These are phyloP conservation scores for Cubamyces sp. DNA, from an alignment of 768 basidiomycete genomes.

Conservation along the genomic window DNA sequence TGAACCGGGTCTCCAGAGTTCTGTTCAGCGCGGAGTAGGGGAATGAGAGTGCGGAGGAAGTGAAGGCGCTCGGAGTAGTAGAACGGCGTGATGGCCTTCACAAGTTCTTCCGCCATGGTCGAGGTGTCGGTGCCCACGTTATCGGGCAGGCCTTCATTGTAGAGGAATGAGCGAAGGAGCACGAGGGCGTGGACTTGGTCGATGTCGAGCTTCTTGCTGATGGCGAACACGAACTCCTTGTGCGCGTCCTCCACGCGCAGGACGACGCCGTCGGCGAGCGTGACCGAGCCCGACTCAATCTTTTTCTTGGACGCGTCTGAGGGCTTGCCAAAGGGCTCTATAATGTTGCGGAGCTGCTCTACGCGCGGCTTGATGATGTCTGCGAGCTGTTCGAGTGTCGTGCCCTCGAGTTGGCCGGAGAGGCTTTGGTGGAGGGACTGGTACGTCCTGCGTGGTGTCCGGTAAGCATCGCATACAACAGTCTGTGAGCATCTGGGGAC, in stretches of 20 bases:
- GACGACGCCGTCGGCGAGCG: constrained; percentile 65
- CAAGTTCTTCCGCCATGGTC: constrained; percentile 56
- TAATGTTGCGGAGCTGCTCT: constrained; percentile 56
- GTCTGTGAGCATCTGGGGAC: constrained; percentile 26
- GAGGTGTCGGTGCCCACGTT: constrained; percentile 45
- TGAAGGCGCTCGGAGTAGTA: constrained; percentile 81
- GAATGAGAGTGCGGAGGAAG: constrained; percentile 68
- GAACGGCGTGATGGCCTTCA: constrained; percentile 78
- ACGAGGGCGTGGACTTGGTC: constrained; percentile 82
- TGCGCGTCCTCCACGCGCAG: constrained; percentile 68
- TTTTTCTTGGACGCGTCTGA: constrained; percentile 66
- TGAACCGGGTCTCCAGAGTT: constrained; percentile 59
- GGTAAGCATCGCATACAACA: neutral
- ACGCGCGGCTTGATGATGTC: constrained; percentile 63
- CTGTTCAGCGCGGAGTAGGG: constrained; percentile 74
- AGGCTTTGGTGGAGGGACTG: constrained; percentile 63
- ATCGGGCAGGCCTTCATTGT: constrained; percentile 72
- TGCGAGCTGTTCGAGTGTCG: constrained; percentile 58
- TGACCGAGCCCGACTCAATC: constrained; percentile 69
- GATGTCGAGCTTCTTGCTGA: constrained; percentile 74
- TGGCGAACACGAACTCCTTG: constrained; percentile 69
- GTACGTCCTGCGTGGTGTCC: constrained; percentile 56
- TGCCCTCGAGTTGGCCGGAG: constrained; percentile 61
- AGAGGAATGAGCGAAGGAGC: constrained; percentile 75
- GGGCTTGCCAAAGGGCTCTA: constrained; percentile 72